phyloP scores from a whole-genome alignment of 2,329 filamentous ascomycete genomes.

The Trichophyton mentagrophytes region DNA sequence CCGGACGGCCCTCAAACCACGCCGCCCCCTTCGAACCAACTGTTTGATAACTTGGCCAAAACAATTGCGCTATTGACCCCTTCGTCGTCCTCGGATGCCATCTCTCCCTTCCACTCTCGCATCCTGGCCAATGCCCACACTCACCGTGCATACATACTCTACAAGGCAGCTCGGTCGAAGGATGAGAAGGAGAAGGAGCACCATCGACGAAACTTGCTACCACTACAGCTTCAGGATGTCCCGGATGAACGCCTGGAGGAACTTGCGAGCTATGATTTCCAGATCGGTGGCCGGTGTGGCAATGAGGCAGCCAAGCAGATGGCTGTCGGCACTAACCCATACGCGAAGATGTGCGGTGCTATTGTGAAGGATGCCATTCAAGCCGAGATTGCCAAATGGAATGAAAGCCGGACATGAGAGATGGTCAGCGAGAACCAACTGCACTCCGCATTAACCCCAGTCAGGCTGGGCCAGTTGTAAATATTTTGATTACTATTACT shows the following conservation, averaged over 20 bases:
- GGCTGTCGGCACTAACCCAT: conserved; percentile 49
- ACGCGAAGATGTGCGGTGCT: conserved; percentile 49
- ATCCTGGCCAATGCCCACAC: conserved; percentile 44
- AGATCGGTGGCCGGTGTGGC: conserved; percentile 41
- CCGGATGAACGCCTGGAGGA: conserved; percentile 38
- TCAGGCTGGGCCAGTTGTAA: neutral
- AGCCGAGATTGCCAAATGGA: conserved; percentile 37
- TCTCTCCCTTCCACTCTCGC: conserved; percentile 37
- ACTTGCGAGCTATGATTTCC: conserved; percentile 44
- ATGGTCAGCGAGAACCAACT: neutral
- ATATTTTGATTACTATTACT: neutral
- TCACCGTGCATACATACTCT: conserved; percentile 38
- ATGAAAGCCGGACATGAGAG: conserved; percentile 3
- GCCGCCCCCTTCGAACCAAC: conserved; percentile 12
- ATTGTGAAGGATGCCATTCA: conserved; percentile 49
- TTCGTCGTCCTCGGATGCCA: conserved; percentile 24
- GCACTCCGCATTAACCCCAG: neutral
- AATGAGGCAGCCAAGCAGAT: conserved; percentile 45
- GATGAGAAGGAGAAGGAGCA: neutral
- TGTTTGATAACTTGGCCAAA: conserved; percentile 27
- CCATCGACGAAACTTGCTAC: conserved; percentile 12
- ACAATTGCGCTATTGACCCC: conserved; percentile 38
- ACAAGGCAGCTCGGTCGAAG: conserved; percentile 22
- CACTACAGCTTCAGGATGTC: conserved; percentile 23
- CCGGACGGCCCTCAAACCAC: conserved; percentile 15